A percentile compares a stretch with the other conserved stretches of the same genome.
Conservation (phyloP, 208 protist genomes). For the Leishmania aethiopica region DNA sequence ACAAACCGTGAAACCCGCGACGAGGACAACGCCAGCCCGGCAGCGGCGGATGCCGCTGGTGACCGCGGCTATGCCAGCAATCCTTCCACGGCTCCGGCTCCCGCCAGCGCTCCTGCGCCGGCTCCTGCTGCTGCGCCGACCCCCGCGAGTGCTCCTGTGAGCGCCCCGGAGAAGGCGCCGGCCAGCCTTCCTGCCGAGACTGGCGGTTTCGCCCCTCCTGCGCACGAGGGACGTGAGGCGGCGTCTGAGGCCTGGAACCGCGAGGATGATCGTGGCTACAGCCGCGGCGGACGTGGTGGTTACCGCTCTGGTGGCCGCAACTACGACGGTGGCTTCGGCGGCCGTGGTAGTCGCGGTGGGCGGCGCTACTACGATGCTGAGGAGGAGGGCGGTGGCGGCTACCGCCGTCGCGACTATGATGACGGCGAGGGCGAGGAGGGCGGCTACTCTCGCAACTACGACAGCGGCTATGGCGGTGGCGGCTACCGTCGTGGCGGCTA, state of each 20-base stretch:
- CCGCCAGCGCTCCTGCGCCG: not conserved
- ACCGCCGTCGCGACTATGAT: conserved; percentile 9
- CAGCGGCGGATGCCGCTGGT: conserved; percentile 1
- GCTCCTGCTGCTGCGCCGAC: not conserved
- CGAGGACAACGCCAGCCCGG: conserved; percentile 14
- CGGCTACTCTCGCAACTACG: conserved; percentile 13
- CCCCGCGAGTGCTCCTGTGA: not conserved
- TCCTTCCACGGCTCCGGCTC: not conserved
- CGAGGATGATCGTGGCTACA: conserved; percentile 30
- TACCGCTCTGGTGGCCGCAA: conserved; percentile 24
- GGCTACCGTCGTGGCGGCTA: conserved; percentile 29
- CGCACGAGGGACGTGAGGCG: conserved; percentile 16
- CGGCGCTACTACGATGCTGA: conserved; percentile 33
- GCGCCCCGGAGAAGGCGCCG: not conserved
- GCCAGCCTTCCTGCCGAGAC: not conserved
- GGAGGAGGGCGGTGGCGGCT: conserved; percentile 12
- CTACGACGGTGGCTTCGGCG: conserved; percentile 10
- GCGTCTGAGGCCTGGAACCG: conserved; percentile 15
- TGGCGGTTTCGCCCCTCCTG: not conserved
- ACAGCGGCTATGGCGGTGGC: conserved; percentile 33
- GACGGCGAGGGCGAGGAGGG: conserved; percentile 23
- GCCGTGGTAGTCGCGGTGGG: conserved; percentile 27
- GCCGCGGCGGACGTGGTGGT: conserved; percentile 19
- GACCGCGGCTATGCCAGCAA: not conserved
- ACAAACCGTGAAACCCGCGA: conserved; percentile 24